Evolutionary conservation across 2,329 filamentous ascomycete species (phyloP).

Genomic region (Ceratocystis eucalypticola): DNA sequence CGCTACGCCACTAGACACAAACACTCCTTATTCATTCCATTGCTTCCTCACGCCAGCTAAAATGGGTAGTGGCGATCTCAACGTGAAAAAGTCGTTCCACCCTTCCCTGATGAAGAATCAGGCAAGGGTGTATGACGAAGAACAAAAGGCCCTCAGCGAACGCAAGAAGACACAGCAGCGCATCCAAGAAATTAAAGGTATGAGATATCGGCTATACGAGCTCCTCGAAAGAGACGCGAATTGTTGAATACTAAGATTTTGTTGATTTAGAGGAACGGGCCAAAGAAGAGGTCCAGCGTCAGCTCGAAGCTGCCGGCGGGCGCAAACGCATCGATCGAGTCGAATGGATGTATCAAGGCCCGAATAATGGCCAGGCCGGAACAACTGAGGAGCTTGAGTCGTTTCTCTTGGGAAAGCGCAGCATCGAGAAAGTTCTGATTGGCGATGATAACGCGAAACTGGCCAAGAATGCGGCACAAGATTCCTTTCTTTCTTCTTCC

Average conservation of each 20-base stretch:
- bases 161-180: conserved; percentile 87
- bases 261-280: conserved; percentile 57
- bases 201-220: neutral
- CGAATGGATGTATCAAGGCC: conserved; percentile 96
- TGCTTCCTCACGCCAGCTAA: conserved; percentile 26
- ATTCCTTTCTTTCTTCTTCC: conserved; percentile 36
- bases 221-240: neutral
- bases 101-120: conserved; percentile 84
- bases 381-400: conserved; percentile 83
- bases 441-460: conserved; percentile 68
- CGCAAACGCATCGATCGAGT: conserved; percentile 68
- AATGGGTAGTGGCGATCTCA: conserved; percentile 91
- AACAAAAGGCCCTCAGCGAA: conserved; percentile 85
- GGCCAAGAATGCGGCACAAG: conserved; percentile 56
- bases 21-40: neutral
- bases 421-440: conserved; percentile 71
- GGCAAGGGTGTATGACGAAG: conserved; percentile 76
- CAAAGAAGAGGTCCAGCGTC: conserved; percentile 77
- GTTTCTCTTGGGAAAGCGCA: conserved; percentile 80
- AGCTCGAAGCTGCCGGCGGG: conserved; percentile 81
- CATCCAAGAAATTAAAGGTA: conserved; percentile 66
- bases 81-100: conserved; percentile 92
- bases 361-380: conserved; percentile 60
- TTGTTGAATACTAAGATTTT: neutral
- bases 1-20: neutral